Conservation (phyloP, 495 filamentous ascomycete genomes). For the Penicillium cosmopolitanum region DNA sequence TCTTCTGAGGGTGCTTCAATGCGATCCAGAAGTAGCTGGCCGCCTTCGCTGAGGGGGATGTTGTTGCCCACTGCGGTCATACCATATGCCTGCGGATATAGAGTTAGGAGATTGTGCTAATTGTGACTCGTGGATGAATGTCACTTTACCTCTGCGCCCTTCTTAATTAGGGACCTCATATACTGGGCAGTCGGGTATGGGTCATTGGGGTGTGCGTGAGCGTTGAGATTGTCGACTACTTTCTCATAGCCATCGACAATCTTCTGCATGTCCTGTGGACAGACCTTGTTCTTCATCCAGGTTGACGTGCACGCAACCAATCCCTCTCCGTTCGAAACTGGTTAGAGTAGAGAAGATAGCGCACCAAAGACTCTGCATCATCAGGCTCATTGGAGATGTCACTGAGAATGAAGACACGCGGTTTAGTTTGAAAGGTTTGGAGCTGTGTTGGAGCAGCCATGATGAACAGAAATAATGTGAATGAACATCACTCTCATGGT, state of each 20-base stretch:
- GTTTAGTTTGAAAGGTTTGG: conserved; percentile 13
- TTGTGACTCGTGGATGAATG: neutral
- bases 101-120: neutral
- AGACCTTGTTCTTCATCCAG: conserved; percentile 21
- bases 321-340: conserved; percentile 32
- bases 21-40: conserved; percentile 41
- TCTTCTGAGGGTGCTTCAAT: conserved; percentile 28
- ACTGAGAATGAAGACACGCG: conserved; percentile 24
- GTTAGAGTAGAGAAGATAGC: conserved; percentile 32
- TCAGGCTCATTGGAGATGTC: conserved; percentile 40
- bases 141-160: conserved; percentile 17
- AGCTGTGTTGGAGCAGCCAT: conserved; percentile 15
- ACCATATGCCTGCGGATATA: conserved; percentile 30
- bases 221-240: conserved; percentile 20
- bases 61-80: conserved; percentile 35
- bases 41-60: conserved; percentile 40
- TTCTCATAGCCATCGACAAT: conserved; percentile 22
- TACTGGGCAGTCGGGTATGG: conserved; percentile 13
- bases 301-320: conserved; percentile 26
- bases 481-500: neutral
- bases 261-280: conserved; percentile 18
- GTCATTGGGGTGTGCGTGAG: conserved; percentile 10
- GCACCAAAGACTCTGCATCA: conserved; percentile 32
- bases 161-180: conserved; percentile 17
- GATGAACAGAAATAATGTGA: neutral